Percentiles rank a stretch among this genome's conserved stretches.
Evolutionary conservation across 1,284 basidiomycete species (phyloP).

Genomic region (Meira nashicola): DNA sequence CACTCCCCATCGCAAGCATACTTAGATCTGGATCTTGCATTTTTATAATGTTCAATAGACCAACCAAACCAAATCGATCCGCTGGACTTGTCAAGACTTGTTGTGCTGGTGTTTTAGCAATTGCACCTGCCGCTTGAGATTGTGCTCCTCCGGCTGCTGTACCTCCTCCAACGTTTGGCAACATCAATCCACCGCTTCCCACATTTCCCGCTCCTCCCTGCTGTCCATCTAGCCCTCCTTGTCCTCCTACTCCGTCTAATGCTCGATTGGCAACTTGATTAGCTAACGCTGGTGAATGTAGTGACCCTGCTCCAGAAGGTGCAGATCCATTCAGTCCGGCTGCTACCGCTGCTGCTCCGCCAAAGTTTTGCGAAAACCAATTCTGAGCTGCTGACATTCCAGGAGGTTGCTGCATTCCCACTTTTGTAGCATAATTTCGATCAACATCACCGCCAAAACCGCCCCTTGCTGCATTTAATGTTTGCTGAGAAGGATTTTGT

Average conservation of each 20-base stretch:
- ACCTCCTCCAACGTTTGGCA: not conserved
- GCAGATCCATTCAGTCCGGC: not conserved
- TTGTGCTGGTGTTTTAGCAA: conserved; percentile 69
- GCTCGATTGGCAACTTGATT: not conserved
- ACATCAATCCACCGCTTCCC: conserved; percentile 2
- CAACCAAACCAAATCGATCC: conserved; percentile 88
- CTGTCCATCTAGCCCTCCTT: not conserved
- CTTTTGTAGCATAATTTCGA: conserved; percentile 32
- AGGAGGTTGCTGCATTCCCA: conserved; percentile 19
- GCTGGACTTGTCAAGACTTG: conserved; percentile 90
- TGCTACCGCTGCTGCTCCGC: conserved; percentile 1
- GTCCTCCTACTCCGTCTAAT: not conserved
- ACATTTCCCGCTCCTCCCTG: not conserved
- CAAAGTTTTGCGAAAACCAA: not conserved
- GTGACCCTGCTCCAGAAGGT: not conserved
- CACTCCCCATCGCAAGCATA: conserved; percentile 81
- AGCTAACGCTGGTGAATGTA: not conserved
- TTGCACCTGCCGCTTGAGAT: not conserved
- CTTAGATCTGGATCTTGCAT: conserved; percentile 81
- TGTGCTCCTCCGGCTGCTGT: conserved; percentile 6
- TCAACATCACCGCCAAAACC: conserved; percentile 38
- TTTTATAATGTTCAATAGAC: conserved; percentile 84
- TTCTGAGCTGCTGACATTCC: conserved; percentile 10
- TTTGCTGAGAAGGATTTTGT: conserved; percentile 23
- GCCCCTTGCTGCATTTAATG: conserved; percentile 40